Base-by-base conservation (phyloP, 176 grass and related monocot species). In the Pontederia crassipes region DNA sequence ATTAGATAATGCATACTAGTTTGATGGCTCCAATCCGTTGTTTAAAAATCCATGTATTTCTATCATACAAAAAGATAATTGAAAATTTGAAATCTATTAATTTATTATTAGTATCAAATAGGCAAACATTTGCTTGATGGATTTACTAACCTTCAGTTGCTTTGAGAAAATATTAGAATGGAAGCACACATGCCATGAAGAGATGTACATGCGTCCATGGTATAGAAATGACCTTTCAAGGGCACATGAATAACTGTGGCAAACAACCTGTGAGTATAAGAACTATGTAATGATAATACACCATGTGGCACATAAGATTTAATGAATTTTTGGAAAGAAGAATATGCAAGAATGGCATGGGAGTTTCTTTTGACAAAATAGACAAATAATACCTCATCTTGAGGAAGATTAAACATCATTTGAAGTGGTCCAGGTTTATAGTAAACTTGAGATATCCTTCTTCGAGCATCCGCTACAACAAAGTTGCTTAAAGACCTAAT, bases 121-220 rank as follows among this genome's bases (percentile, higher is more conserved):
- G 9, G 2, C 11, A 48, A 47, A 48, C 45, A 52, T 57, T 3
- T 56, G 55, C 11, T 46, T 29, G 68, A 60, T 66, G 28, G 8
- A 52, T 64, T 9, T 63, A 57, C 75, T 83, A 69, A 85, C 87
- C 73, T 88, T 97, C 61, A 91, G 53, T 78, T 97, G 81, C 62
- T 97, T 97, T 52, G 81, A 82, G 72, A 97, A 97, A 63, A 88
- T 67, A 24, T 80, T 85, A 54, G 73, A 97, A 74, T 97, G 79
- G 84, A 97, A 97, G 68, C 84, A 92, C 47, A 97, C 60, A 78
- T 97, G 84, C 93, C 93, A 97, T 46, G 77, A 20, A 64, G 93
- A 97, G 67, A 97, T 77, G 77, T 74, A 77, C 72, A 97, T 91
- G 65, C 84, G 81, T 14, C 93, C 93, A 68, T 91, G 88, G 46